A percentile compares a stretch with the other conserved stretches of the same genome.
These are phyloP conservation scores for Rhododendron henanense DNA, from an alignment of 148 eudicot genomes.

Conservation along the genomic window DNA sequence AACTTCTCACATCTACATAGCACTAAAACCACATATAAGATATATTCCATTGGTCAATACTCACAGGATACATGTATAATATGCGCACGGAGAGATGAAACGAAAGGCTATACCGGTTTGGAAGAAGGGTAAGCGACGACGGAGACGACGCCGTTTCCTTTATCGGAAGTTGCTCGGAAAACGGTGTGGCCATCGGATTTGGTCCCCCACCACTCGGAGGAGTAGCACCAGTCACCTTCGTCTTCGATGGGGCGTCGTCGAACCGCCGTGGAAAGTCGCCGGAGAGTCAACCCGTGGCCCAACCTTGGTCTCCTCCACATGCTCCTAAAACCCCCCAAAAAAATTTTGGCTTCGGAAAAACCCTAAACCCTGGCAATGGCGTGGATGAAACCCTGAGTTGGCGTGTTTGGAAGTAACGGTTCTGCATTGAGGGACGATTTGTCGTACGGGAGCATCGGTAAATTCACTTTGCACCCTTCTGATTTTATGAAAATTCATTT, in stretches of 20 bases:
- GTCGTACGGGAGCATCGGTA: not conserved
- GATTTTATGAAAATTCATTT: not conserved
- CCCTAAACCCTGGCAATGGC: not conserved
- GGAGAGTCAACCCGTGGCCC: conserved; percentile 16
- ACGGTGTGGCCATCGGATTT: conserved; percentile 39
- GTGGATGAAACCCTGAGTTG: not conserved
- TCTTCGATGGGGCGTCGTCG: conserved; percentile 37
- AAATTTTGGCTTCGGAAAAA: not conserved
- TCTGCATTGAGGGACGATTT: too few species aligned
- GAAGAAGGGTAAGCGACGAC: conserved; percentile 80
- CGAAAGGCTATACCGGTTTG: conserved; percentile 37
- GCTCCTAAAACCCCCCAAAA: not conserved
- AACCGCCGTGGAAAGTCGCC: conserved; percentile 39
- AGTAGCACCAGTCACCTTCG: conserved; percentile 86
- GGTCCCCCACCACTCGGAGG: conserved; percentile 82
- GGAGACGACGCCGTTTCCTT: conserved; percentile 89
- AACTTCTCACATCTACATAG: not conserved
- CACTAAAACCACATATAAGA: not conserved
- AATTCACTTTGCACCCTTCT: not conserved
- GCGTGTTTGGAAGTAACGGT: not conserved
- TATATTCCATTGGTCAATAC: not conserved
- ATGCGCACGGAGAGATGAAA: not conserved
- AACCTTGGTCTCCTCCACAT: conserved; percentile 25
- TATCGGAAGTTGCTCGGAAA: conserved; percentile 31
- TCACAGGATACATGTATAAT: not conserved